Base-by-base conservation (phyloP, 1,284 basidiomycete genomes). In the Schizophyllum amplum region DNA sequence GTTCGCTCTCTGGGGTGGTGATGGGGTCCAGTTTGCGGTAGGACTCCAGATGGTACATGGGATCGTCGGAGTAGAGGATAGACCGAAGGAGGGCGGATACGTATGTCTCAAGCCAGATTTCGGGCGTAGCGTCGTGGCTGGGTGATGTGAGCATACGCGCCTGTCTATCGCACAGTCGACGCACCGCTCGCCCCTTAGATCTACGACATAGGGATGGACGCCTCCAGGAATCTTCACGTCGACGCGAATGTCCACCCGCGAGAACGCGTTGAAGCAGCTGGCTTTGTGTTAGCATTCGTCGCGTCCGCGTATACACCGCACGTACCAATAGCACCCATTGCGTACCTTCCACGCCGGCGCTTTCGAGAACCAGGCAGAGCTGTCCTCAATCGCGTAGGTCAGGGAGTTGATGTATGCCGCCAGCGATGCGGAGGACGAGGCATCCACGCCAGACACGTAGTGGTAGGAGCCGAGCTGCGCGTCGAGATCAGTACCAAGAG, bases 151-250 rank as follows among this genome's bases (percentile, higher is more conserved):
- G 25, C 15, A 23, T 4, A 17, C 24, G 4, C 33, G 50, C 52
- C 42, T 21, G 46, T 17, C 17, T 23, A 24, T 55, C 51, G 17
- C 26, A 26, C n/a, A 9, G 54, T 27, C 23, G 33, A 73, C 84
- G 62, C 65, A 93, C 92, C 91, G 78, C 69, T 99, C 95, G 22
- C 97, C 96, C 23, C 96, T 85, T 55, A 97, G 72, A 71, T 99
- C 97, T 23, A 99, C 87, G 24, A 93, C 87, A 70, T 98, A 98
- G 6, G 96, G 92, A 64, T 90, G 86, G 1, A 99, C 97, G 23
- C 95, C 95, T 48, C 96, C 96, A 0, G 97, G 97, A 54, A 99
- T 99, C 72, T 96, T 96, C 58, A 98, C 97, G 63, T 99, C 96
- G 5, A 99, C 95, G 48, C 96, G 84, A 23, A 99, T 87, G 67